phyloP scores from a whole-genome alignment of 305 asterid species.

The Stenogyne calaminthoides region DNA sequence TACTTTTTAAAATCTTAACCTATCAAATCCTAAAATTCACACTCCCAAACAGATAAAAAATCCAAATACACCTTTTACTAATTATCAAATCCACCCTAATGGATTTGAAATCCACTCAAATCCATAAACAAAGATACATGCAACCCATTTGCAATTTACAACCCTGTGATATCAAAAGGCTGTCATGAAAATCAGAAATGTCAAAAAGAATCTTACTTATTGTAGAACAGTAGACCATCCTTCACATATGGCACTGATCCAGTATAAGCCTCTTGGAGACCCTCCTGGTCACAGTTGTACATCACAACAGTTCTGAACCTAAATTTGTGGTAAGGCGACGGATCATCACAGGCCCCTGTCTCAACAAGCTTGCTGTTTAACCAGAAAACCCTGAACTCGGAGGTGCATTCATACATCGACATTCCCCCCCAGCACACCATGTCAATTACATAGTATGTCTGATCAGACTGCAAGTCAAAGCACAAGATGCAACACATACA shows the following conservation, averaged over 20 bases:
- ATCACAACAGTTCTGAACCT: constrained; percentile 57
- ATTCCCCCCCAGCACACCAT: constrained; percentile 96
- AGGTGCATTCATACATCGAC: constrained; percentile 83
- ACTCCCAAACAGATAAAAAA: too few relatives aligned
- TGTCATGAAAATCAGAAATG: constrained; percentile 12
- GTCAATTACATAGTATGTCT: constrained; percentile 84
- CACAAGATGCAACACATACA: constrained; percentile 25
- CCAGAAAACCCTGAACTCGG: constrained; percentile 96
- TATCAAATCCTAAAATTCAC: neutral
- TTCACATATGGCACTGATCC: constrained; percentile 69
- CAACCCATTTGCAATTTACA: constrained; percentile 8
- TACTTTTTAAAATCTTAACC: neutral
- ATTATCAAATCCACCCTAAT: neutral
- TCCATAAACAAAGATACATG: neutral
- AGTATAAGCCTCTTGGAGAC: constrained; percentile 72
- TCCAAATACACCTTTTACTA: neutral
- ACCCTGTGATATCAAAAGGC: constrained; percentile 1
- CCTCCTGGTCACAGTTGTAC: constrained; percentile 68
- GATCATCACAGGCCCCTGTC: constrained; percentile 70
- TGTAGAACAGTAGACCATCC: constrained; percentile 87
- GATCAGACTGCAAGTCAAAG: constrained; percentile 63
- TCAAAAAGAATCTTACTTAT: constrained; percentile 57
- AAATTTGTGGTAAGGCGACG: constrained; percentile 73
- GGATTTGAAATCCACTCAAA: neutral
- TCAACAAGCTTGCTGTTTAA: constrained; percentile 82